Conservation (phyloP, 768 basidiomycete genomes). For the Boletus coccyginus region DNA sequence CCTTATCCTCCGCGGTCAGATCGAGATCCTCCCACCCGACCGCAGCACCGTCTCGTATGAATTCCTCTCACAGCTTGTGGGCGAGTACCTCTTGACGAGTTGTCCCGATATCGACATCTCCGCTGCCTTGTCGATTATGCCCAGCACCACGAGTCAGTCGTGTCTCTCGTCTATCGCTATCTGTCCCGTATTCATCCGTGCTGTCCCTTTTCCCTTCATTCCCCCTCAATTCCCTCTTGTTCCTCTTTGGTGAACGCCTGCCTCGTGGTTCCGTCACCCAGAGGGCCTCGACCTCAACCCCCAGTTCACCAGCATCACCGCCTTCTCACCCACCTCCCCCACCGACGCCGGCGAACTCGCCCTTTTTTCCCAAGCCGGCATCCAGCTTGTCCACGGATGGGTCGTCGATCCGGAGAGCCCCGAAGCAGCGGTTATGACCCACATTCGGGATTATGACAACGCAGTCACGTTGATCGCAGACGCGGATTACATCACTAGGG, state of each 20-base stretch:
- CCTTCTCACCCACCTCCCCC: constrained; percentile 60
- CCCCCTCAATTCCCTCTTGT: neutral
- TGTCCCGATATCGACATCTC: constrained; percentile 41
- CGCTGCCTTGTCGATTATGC: constrained; percentile 36
- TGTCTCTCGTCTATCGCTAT: neutral
- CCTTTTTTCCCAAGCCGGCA: constrained; percentile 79
- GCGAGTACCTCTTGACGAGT: constrained; percentile 69
- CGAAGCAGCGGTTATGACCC: constrained; percentile 53
- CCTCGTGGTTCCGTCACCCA: constrained; percentile 21
- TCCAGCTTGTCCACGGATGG: constrained; percentile 89
- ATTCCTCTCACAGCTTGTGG: constrained; percentile 78
- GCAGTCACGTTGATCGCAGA: constrained; percentile 74
- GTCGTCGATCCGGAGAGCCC: constrained; percentile 42
- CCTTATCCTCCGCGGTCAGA: constrained; percentile 79
- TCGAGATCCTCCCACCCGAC: constrained; percentile 63
- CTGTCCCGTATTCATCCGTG: neutral
- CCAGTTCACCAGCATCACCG: constrained; percentile 64
- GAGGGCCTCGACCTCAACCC: constrained; percentile 92
- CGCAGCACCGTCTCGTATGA: constrained; percentile 80
- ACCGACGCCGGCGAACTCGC: constrained; percentile 74
- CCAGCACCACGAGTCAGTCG: constrained; percentile 70
- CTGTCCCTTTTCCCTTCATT: neutral
- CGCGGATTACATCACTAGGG: constrained; percentile 71
- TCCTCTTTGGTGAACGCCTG: neutral
- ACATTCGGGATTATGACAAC: constrained; percentile 66